These are phyloP conservation scores for Aureobasidium sp. DNA, from an alignment of 2,329 filamentous ascomycete genomes.

Conservation along the genomic window DNA sequence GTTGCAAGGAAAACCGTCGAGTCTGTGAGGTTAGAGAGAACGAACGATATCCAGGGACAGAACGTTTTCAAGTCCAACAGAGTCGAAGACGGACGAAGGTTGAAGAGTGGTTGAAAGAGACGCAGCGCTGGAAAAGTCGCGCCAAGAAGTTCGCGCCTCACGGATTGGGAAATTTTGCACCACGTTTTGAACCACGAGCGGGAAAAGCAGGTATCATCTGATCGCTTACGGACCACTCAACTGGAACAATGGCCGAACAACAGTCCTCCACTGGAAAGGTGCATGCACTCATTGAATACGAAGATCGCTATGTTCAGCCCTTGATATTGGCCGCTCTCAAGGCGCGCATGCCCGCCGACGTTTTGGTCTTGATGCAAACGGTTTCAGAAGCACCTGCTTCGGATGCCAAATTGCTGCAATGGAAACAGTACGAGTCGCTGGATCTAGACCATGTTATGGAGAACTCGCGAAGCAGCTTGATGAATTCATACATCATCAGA, in stretches of 20 bases:
- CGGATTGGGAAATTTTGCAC: not conserved
- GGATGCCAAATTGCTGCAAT: conserved; percentile 57
- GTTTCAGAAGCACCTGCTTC: conserved; percentile 46
- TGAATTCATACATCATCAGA: conserved; percentile 89
- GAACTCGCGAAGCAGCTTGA: conserved; percentile 53
- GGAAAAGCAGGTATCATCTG: not conserved
- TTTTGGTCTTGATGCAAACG: conserved; percentile 35
- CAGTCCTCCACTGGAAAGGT: not conserved
- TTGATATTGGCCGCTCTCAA: conserved; percentile 68
- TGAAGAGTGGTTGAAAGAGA: not conserved
- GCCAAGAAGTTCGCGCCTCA: not conserved
- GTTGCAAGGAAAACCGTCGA: too few relatives aligned
- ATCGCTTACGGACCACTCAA: not conserved
- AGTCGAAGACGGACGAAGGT: not conserved
- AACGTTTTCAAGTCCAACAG: not conserved
- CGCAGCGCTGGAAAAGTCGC: not conserved
- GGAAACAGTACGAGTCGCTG: conserved; percentile 76
- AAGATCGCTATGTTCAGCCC: conserved; percentile 81
- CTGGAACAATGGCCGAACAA: not conserved
- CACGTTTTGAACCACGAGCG: not conserved
- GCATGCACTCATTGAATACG: conserved; percentile 57
- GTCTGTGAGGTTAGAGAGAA: not conserved
- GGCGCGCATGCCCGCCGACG: conserved; percentile 46
- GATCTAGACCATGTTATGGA: conserved; percentile 68
- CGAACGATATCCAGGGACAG: not conserved